Conservation (phyloP, 805 yeast genomes). For the Candida krabiensis region DNA sequence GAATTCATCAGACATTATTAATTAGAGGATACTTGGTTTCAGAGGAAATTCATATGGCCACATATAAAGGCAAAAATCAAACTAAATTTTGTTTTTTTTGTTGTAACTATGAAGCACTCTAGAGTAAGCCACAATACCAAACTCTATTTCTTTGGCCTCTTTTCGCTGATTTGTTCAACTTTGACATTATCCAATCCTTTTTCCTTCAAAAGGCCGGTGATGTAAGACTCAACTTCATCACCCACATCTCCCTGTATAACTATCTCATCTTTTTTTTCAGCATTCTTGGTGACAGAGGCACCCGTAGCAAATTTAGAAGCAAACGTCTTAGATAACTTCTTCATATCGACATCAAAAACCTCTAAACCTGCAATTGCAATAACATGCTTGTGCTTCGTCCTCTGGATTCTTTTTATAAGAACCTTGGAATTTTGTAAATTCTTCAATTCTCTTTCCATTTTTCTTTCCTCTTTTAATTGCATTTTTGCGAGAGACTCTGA, state of each 20-base stretch:
- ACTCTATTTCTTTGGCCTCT: conserved; percentile 69
- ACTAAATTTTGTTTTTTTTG: too few relatives aligned
- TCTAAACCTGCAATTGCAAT: conserved; percentile 87
- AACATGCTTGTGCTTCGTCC: conserved; percentile 86
- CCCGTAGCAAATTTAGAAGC: conserved; percentile 96
- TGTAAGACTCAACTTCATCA: conserved; percentile 81
- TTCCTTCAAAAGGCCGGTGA: conserved; percentile 68
- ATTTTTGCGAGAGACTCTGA: conserved; percentile 79
- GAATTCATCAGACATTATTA: too few relatives aligned
- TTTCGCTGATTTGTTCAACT: conserved; percentile 86
- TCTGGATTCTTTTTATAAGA: conserved; percentile 78
- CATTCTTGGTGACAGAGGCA: conserved; percentile 85
- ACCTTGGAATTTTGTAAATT: conserved; percentile 80
- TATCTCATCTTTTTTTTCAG: conserved; percentile 89
- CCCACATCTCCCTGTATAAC: conserved; percentile 94
- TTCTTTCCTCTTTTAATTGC: conserved; percentile 83
- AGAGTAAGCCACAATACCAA: too few relatives aligned
- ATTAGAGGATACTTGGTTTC: too few relatives aligned
- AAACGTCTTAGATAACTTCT: conserved; percentile 87
- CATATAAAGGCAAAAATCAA: too few relatives aligned
- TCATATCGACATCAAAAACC: conserved; percentile 83
- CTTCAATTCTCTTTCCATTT: conserved; percentile 79
- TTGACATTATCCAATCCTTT: conserved; percentile 82
- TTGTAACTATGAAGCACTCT: too few relatives aligned
- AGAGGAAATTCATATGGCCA: too few relatives aligned